Percentiles rank a stretch among this genome's conserved stretches.
These are phyloP conservation scores for Cucurbita moschata DNA, from an alignment of 306 rosid genomes.

Conservation along the genomic window DNA sequence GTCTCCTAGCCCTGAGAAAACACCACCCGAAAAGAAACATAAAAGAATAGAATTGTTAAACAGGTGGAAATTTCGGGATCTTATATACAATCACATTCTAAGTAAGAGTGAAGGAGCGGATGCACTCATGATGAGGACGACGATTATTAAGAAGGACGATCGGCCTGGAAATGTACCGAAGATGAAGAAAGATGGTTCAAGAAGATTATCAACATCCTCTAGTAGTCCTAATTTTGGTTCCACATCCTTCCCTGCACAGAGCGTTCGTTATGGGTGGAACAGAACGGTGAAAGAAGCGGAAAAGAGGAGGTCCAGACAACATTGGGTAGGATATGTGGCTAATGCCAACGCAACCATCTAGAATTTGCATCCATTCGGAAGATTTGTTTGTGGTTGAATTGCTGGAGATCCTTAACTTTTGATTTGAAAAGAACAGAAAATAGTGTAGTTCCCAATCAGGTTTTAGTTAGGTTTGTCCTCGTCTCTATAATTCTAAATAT, in stretches of 20 bases:
- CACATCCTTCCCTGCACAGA: background rate
- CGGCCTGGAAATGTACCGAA: background rate
- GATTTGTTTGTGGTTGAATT: background rate
- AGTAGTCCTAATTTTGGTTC: background rate
- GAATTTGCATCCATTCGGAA: background rate
- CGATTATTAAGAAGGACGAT: constrained; percentile 10
- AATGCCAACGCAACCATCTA: background rate
- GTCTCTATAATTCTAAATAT: background rate
- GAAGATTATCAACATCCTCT: background rate
- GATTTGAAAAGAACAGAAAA: background rate
- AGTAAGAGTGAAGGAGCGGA: constrained; percentile 46
- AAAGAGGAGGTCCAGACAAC: background rate
- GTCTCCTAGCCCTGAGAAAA: constrained; percentile 25
- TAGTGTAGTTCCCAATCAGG: background rate
- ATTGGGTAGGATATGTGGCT: background rate
- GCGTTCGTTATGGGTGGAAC: background rate
- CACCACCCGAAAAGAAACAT: constrained; percentile 15
- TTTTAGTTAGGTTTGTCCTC: background rate
- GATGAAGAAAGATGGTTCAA: background rate
- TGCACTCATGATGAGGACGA: constrained; percentile 1
- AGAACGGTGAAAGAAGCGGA: background rate
- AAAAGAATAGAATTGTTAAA: constrained; percentile 49
- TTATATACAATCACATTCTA: constrained; percentile 21
- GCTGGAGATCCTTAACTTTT: background rate
- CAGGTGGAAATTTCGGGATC: constrained; percentile 56